Evolutionary conservation across 306 rosid species (phyloP).

Genomic region (Begonia peltatifolia): DNA sequence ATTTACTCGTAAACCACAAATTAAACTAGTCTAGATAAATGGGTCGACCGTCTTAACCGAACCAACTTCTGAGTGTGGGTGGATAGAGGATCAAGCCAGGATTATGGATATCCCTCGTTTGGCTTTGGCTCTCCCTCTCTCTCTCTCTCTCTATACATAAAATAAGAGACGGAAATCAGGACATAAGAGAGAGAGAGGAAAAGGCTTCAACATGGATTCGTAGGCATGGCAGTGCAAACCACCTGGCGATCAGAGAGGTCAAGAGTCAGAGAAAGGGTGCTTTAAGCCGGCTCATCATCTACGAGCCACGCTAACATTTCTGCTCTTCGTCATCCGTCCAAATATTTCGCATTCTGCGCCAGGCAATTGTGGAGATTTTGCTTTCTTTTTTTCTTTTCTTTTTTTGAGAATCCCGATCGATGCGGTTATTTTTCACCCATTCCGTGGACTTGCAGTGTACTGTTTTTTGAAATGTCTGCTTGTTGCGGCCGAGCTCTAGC

Average conservation of each 20-base stretch:
- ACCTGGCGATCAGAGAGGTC: constrained; percentile 20
- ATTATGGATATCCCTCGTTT: no score
- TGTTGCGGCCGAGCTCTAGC: not conserved
- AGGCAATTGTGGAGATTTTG: constrained; percentile 2
- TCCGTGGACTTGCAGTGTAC: constrained; percentile 11
- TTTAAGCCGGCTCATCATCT: constrained; percentile 16
- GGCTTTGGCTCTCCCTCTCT: no score
- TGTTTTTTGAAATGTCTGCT: constrained; percentile 2
- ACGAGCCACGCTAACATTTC: constrained; percentile 12
- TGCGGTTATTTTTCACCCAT: constrained; percentile 3
- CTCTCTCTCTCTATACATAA: no score
- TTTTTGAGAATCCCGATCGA: constrained; percentile 2
- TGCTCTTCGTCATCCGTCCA: not conserved
- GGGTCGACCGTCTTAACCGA: no score
- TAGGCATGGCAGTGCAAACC: constrained; percentile 3
- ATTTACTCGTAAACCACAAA: no score
- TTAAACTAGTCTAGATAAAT: no score
- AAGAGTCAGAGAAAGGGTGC: not conserved
- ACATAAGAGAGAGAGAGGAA: not conserved
- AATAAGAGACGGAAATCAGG: no score
- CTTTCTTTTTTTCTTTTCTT: not conserved
- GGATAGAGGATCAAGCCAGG: no score
- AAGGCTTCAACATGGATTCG: not conserved
- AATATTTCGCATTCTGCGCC: constrained; percentile 1
- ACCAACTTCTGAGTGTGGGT: no score